Conservation (phyloP, 768 basidiomycete species). For the Termitomyces sp. region DNA sequence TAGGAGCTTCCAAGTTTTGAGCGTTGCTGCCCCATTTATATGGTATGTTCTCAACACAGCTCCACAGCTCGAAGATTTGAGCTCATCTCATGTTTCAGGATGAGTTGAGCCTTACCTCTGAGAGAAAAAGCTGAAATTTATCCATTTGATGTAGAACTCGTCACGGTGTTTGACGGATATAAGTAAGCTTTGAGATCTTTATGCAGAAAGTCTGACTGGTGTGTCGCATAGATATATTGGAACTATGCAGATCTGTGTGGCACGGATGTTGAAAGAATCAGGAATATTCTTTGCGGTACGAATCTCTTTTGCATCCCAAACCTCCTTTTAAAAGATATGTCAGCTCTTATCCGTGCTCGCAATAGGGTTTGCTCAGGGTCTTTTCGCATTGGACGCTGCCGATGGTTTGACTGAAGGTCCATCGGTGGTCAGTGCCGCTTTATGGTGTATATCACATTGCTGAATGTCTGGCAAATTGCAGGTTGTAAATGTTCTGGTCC, state of each 20-base stretch:
- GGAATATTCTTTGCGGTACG: constrained; percentile 84
- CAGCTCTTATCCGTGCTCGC: constrained; percentile 80
- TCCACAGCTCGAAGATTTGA: neutral
- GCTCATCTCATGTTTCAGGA: constrained; percentile 43
- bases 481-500: constrained; percentile 69
- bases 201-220: neutral
- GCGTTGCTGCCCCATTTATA: constrained; percentile 83
- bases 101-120: constrained; percentile 53
- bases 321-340: neutral
- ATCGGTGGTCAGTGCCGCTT: constrained; percentile 31
- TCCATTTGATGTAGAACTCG: constrained; percentile 43
- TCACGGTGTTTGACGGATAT: constrained; percentile 78
- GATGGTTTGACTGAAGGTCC: constrained; percentile 67
- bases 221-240: constrained; percentile 62
- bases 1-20: constrained; percentile 82
- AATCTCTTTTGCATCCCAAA: neutral
- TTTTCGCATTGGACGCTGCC: constrained; percentile 88
- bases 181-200: constrained; percentile 43
- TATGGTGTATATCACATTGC: neutral
- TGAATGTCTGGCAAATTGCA: constrained; percentile 18
- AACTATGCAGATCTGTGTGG: constrained; percentile 90
- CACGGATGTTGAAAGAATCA: constrained; percentile 90
- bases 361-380: constrained; percentile 79
- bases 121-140: neutral
- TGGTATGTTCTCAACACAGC: constrained; percentile 48